A percentile compares a stretch with the other conserved stretches of the same genome.
phyloP scores from a whole-genome alignment of 495 filamentous ascomycete genomes.

The Hyaloscypha bicolor region DNA sequence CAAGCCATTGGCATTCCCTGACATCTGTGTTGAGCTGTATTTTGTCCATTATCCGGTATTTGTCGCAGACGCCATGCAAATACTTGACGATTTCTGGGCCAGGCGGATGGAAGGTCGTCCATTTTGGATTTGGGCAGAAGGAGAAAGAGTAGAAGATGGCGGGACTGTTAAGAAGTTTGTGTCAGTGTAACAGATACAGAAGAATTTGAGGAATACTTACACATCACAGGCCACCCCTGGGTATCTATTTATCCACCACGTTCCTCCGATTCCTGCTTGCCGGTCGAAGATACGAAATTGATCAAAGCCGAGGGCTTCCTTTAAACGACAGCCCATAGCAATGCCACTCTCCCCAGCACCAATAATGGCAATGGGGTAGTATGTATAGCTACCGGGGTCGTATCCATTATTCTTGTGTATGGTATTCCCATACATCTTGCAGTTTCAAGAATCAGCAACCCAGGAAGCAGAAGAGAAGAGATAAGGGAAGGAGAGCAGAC shows the following conservation, averaged over 20 bases:
- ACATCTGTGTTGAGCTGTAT: slow-evolving; percentile 47
- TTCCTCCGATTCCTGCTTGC: slow-evolving; percentile 63
- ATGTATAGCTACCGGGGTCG: slow-evolving; percentile 25
- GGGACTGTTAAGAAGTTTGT: slow-evolving; percentile 10
- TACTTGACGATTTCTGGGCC: slow-evolving; percentile 51
- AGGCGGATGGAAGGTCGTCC: slow-evolving; percentile 45
- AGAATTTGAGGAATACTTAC: slow-evolving; percentile 21
- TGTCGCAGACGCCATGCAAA: slow-evolving; percentile 43
- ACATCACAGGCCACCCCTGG: slow-evolving; percentile 50
- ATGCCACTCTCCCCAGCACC: slow-evolving; percentile 71
- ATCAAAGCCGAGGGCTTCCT: slow-evolving; percentile 59
- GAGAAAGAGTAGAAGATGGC: slow-evolving; percentile 52
- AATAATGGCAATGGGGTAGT: slow-evolving; percentile 45
- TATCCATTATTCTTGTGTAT: slow-evolving; percentile 31
- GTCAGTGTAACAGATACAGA: not conserved
- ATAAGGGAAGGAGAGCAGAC: slow-evolving; percentile 1
- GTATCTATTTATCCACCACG: slow-evolving; percentile 70
- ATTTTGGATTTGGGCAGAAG: slow-evolving; percentile 50
- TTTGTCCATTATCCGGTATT: slow-evolving; percentile 46
- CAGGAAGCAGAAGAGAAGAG: not conserved
- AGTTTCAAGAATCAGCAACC: not conserved
- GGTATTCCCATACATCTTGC: slow-evolving; percentile 27
- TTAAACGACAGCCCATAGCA: slow-evolving; percentile 64
- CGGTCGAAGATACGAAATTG: slow-evolving; percentile 68
- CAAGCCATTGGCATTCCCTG: slow-evolving; percentile 44